Base-by-base conservation (phyloP, 768 basidiomycete genomes). In the Mrakia gelida region DNA sequence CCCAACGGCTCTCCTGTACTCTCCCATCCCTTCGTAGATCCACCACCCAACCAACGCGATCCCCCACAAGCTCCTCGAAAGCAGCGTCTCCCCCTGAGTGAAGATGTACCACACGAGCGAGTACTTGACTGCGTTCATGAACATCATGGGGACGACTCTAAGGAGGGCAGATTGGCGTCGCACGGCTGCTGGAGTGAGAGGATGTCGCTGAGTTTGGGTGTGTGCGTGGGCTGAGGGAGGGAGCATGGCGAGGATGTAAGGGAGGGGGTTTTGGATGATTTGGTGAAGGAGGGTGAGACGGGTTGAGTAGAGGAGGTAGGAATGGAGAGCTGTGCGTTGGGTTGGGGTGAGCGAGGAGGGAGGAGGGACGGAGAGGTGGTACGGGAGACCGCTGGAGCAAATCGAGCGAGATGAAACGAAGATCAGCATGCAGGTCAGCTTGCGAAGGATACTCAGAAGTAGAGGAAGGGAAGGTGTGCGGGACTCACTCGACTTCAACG, bases 51-150 rank as follows among this genome's bases (percentile, higher is more conserved):
- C 2, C 5, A 78, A 63, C n/a, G 41, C 77, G 0, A 54, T 38
- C 11, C 62, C 77, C 77, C 77, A 78, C 8, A 59, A 11, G 23
- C 34, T 11, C 49, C 73, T 62, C 18, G 11, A 45, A 45, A 54
- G 1, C 62, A 49, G 43, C 1, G 23, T 26, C 54, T 78, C 73
- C 7, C 73, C 73, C 54, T 70, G 63, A 0, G 77, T 78, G 52
- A 78, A 78, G 56, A 78, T 38, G 10, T 61, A 78, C 77, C 77
- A 78, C 10, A 78, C 77, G 1, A 78, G 34, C 54, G 43, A 30
- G 54, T 78, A 78, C 59, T 78, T 78, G 49, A 78, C 70, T 15
- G 34, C n/a, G 45, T 71, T 78, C 62, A 78, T 63, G 9, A 32
- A 1, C 71, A 78, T 56, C 11, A 73, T 49, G 0, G 73, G 72